These are phyloP conservation scores for Centrapalus pauciflorus DNA, from an alignment of 129 eudicot species.

Conservation along the genomic window DNA sequence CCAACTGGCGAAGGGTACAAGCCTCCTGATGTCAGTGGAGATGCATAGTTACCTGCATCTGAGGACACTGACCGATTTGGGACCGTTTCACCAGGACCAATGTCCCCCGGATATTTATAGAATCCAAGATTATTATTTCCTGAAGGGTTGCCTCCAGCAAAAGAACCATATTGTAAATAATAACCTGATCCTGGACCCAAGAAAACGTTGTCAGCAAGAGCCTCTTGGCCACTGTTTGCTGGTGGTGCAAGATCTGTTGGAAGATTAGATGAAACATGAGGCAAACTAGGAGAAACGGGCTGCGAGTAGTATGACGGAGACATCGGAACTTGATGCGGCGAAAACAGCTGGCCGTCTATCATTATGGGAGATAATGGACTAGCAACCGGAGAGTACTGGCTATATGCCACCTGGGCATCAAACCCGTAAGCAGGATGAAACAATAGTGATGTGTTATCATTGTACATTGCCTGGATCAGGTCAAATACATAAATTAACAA, in stretches of 20 bases:
- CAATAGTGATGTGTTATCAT: conserved; percentile 57
- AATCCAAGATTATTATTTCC: conserved; percentile 56
- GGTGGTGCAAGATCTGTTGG: conserved; percentile 59
- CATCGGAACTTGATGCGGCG: conserved; percentile 76
- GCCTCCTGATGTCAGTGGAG: conserved; percentile 56
- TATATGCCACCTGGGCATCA: conserved; percentile 72
- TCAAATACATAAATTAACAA: not conserved
- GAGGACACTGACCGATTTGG: conserved; percentile 50
- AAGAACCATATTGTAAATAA: conserved; percentile 58
- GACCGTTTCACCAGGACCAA: conserved; percentile 56
- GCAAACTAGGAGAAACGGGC: conserved; percentile 62
- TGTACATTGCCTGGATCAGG: conserved; percentile 59
- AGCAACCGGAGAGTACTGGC: conserved; percentile 86
- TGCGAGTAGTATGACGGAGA: conserved; percentile 71
- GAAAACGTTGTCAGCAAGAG: conserved; percentile 39
- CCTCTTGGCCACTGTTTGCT: conserved; percentile 66
- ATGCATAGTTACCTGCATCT: conserved; percentile 49
- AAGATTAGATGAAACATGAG: conserved; percentile 59
- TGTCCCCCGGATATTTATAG: conserved; percentile 61
- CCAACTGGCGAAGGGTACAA: conserved; percentile 72
- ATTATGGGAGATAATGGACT: conserved; percentile 79
- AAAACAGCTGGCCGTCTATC: conserved; percentile 82
- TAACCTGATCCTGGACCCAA: conserved; percentile 66
- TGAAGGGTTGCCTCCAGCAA: conserved; percentile 52
- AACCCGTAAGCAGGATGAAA: conserved; percentile 77